Evolutionary conservation across 2,329 filamentous ascomycete species (phyloP), one percentile per base, ranked within the genome.

Genomic region (Metarhizium robertsii): DNA sequence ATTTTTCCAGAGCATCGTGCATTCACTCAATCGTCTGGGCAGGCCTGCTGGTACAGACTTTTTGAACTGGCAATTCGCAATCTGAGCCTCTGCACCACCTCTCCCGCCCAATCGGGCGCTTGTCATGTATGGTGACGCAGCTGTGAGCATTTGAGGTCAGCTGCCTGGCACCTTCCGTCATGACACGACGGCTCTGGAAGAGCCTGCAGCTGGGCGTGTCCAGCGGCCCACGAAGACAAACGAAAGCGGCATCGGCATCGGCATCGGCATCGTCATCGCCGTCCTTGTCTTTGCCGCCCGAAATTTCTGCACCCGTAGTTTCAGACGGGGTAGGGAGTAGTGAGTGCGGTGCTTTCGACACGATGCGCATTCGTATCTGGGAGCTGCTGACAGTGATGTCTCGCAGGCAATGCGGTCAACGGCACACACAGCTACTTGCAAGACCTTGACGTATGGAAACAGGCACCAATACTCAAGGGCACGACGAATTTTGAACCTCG

Each of bases 401-500:
- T 29, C 18, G 46, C 29, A 56, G 48, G 46, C 25, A 29, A 47
- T 25, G 61, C 63, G 53, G 63, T 61, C 55, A 64, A 65, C 43
- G 61, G 64, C 49, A 67, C 67, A 56, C 58, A 64, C 56, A 71
- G 69, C 57, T 81, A 80, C 65, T 77, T 79, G 53, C 75, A 79
- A 61, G 82, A 86, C 63, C 76, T 78, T 59, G 83, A 84, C 42
- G 70, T 88, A 58, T 91, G 87, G 86, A 84, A 83, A 64, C 78
- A 85, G 51, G 87, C 88, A 2, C 87, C 88, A 18, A 67, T 90
- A 32, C 75, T 91, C 54, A 84, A 69, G 11, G 88, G 88, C 40
- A 84, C 78, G 61, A 89, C 86, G 58, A 83, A 81, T 60, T 92
- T 87, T 62, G 81, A 85, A 64, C 83, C 87, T 47, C 74, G 85